These are phyloP conservation scores for Mucor lusitanicus DNA, from an alignment of 371 early-diverging fungal genomes.

Conservation along the genomic window DNA sequence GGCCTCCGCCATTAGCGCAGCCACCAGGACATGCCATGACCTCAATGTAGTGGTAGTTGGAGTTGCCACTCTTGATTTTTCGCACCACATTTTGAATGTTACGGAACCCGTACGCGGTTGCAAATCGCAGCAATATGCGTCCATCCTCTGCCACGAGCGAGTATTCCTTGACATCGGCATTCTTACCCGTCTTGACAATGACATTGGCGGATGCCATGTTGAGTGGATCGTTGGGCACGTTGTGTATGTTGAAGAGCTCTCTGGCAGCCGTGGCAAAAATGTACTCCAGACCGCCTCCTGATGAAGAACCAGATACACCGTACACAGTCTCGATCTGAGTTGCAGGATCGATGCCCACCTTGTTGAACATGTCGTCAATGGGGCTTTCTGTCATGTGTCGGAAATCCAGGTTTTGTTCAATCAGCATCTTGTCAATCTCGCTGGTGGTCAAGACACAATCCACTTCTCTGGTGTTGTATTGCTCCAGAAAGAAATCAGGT, in stretches of 20 bases:
- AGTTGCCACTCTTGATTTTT: constrained; percentile 72
- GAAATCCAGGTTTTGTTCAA: constrained; percentile 58
- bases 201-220: constrained; percentile 25
- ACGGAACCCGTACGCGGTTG: constrained; percentile 92
- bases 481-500: constrained; percentile 82
- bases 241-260: constrained; percentile 69
- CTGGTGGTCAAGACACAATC: constrained; percentile 94
- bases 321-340: constrained; percentile 45
- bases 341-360: constrained; percentile 42
- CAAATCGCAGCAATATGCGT: constrained; percentile 70
- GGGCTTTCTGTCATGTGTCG: constrained; percentile 50
- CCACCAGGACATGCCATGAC: constrained; percentile 97
- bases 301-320: constrained; percentile 78
- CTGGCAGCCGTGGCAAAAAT: constrained; percentile 82
- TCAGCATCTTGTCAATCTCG: constrained; percentile 80
- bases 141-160: constrained; percentile 52
- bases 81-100: constrained; percentile 96
- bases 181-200: constrained; percentile 70
- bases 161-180: constrained; percentile 81
- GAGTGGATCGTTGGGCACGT: constrained; percentile 41
- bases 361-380: constrained; percentile 59
- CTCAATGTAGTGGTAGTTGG: constrained; percentile 87
- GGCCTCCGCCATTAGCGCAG: constrained; percentile 94
- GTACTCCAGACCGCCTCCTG: constrained; percentile 91
- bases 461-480: constrained; percentile 83